Evolutionary conservation across 129 eudicot genomes (phyloP), one percentile per base, ranked within the genome.

Genomic region (Apium graveolens): DNA sequence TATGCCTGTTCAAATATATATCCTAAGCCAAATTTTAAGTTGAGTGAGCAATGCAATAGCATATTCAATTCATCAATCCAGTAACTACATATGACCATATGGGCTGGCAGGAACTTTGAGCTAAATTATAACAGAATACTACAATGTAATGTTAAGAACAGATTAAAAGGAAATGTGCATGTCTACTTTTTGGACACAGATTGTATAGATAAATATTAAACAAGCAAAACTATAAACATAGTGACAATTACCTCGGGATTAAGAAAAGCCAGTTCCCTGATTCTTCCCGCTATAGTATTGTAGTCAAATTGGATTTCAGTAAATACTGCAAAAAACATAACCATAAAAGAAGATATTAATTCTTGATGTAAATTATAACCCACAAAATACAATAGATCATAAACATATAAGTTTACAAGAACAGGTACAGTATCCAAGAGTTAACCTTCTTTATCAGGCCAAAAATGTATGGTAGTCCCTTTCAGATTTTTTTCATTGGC

Each of bases 241-340:
- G 46, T 63, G 71, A 74, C 18, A 48, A 80, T 55, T 82, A 96
- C 97, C 97, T 92, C 85, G 7, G 99, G 97, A 77, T 92, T 94
- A 72, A 96, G 87, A 80, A 96, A 96, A 73, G 99, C 99, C 70
- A 93, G 97, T 84, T 96, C 99, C 81, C 97, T 84, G 16, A 92
- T 90, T 76, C 99, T 88, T 80, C 97, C 97, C 88, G 96, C 91
- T 38, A 96, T 90, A 43, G 97, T 92, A 83, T 86, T 91, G 80
- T 96, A 87, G 70, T 96, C 99, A 80, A 92, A 87, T 80, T 92
- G 85, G 53, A 87, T 90, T 26, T 86, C 96, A 79, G 99, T 88
- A 65, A 96, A 92, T 81, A 96, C 97, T 96, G 91, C 86, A 90
- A 79, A 80, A n/a, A 57, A n/a, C 63, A 24, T 46, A 46, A 49